These are phyloP conservation scores for Cladosporium sp. DNA, from an alignment of 2,329 filamentous ascomycete genomes.

Conservation along the genomic window DNA sequence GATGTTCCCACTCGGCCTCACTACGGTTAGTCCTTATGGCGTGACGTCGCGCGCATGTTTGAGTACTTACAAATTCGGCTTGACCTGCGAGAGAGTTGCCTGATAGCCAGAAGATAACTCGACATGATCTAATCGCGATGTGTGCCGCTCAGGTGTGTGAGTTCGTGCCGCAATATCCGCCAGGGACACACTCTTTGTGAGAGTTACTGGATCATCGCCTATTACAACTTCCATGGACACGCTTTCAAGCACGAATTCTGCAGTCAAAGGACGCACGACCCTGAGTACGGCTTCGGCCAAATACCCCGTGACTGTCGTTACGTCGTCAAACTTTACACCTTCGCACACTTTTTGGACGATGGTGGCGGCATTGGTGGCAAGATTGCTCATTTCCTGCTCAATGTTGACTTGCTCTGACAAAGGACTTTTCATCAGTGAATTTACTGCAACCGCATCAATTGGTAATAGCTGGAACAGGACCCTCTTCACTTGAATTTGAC, in stretches of 20 bases:
- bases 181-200: not conserved
- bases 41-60: not conserved
- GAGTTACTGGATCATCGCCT: not conserved
- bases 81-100: not conserved
- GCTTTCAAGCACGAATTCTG: not conserved
- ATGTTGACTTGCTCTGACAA: not conserved
- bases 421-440: not conserved
- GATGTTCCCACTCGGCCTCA: not conserved
- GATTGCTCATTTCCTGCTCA: not conserved
- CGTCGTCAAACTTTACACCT: conserved; percentile 8
- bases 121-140: not conserved
- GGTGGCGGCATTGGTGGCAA: not conserved
- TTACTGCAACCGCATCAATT: not conserved
- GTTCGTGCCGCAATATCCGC: not conserved
- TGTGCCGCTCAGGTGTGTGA: not conserved
- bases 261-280: conserved; percentile 30
- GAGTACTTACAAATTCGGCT: not conserved
- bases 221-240: not conserved
- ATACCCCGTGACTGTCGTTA: not conserved
- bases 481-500: not conserved
- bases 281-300: conserved; percentile 21
- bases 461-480: not conserved
- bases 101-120: not conserved
- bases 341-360: not conserved
- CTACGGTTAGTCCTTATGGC: not conserved